These are phyloP conservation scores for Neurospora africana DNA, from an alignment of 495 filamentous ascomycete genomes.

Conservation along the genomic window DNA sequence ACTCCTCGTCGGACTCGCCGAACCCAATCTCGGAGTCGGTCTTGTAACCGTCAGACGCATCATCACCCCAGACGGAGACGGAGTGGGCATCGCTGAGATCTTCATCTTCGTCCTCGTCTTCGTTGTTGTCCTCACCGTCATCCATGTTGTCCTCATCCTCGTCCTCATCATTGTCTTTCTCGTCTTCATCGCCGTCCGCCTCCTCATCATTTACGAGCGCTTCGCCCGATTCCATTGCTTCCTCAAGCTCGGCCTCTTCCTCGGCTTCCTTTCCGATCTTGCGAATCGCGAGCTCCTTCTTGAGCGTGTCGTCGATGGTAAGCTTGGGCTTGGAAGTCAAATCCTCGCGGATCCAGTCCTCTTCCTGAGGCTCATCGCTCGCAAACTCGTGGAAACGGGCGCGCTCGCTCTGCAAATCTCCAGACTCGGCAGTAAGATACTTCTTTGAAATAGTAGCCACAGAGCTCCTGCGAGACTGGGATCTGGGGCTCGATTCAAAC, in stretches of 20 bases:
- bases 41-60: conserved; percentile 68
- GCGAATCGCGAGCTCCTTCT: conserved; percentile 82
- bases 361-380: conserved; percentile 65
- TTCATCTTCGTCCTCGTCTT: conserved; percentile 29
- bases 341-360: conserved; percentile 73
- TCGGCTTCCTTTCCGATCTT: conserved; percentile 84
- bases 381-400: conserved; percentile 89
- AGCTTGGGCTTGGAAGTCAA: conserved; percentile 51
- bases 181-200: conserved; percentile 30
- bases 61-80: conserved; percentile 56
- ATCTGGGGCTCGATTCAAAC: conserved; percentile 11
- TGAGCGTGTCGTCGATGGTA: conserved; percentile 79
- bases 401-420: conserved; percentile 55
- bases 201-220: conserved; percentile 46
- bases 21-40: conserved; percentile 96
- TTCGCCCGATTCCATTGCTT: conserved; percentile 52
- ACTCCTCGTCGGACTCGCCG: conserved; percentile 79
- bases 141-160: conserved; percentile 40
- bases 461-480: conserved; percentile 33
- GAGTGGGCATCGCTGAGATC: conserved; percentile 33
- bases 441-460: conserved; percentile 24
- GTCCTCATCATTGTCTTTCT: conserved; percentile 40
- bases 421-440: conserved; percentile 39
- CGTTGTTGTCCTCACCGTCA: conserved; percentile 39
- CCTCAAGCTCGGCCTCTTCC: conserved; percentile 68